Evolutionary conservation across 768 basidiomycete species (phyloP).

Genomic region (Lentinus tigrinus): DNA sequence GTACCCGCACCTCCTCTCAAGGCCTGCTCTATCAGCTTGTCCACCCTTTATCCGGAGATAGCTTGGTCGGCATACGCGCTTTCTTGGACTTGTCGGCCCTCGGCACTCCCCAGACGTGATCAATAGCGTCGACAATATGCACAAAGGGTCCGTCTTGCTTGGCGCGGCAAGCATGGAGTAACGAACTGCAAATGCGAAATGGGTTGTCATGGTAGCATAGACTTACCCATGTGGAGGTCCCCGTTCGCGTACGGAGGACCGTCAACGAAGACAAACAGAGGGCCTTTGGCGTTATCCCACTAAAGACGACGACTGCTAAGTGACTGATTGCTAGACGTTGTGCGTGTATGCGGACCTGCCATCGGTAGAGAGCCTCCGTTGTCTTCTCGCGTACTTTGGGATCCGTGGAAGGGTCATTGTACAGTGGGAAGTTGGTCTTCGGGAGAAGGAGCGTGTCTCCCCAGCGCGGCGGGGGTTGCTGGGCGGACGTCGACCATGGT

Average conservation of each 20-base stretch:
- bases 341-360: slow-evolving; percentile 56
- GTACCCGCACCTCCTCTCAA: not conserved
- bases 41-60: too few relatives aligned
- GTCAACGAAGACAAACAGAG: slow-evolving; percentile 86
- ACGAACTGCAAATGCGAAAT: not conserved
- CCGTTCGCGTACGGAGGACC: slow-evolving; percentile 99
- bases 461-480: slow-evolving; percentile 1
- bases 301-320: slow-evolving; percentile 29
- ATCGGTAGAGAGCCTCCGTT: slow-evolving; percentile 71
- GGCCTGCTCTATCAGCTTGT: too few relatives aligned
- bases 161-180: not conserved
- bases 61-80: too few relatives aligned
- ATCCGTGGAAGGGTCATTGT: slow-evolving; percentile 61
- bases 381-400: slow-evolving; percentile 64
- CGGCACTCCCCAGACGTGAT: too few relatives aligned
- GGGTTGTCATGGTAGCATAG: not conserved
- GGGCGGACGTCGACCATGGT: not conserved
- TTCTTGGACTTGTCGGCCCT: too few relatives aligned
- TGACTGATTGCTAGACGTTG: not conserved
- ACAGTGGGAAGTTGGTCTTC: slow-evolving; percentile 75
- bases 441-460: slow-evolving; percentile 73
- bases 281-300: slow-evolving; percentile 65
- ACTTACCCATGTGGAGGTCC: slow-evolving; percentile 86
- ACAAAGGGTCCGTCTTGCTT: not conserved
- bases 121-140: too few relatives aligned